Percentiles rank a stretch among this genome's conserved stretches.
Conservation (phyloP, 768 basidiomycete genomes). For the Naganishia vaughanmartiniae region DNA sequence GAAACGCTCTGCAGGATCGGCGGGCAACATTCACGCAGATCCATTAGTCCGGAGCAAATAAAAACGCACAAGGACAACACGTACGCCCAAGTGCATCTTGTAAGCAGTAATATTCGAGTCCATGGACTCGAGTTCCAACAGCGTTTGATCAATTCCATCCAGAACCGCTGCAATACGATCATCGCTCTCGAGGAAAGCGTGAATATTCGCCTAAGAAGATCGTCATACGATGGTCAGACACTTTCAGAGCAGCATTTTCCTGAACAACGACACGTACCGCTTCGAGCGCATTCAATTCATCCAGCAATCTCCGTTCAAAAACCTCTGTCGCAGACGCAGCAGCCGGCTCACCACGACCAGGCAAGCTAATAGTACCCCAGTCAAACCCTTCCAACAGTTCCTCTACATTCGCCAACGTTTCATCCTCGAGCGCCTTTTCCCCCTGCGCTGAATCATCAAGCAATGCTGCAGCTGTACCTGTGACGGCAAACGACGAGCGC, state of each 20-base stretch:
- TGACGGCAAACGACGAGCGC: conserved; percentile 32
- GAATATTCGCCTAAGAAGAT: conserved; percentile 76
- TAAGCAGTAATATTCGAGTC: conserved; percentile 86
- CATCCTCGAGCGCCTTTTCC: conserved; percentile 56
- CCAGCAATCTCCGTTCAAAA: conserved; percentile 81
- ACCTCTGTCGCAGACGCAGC: conserved; percentile 75
- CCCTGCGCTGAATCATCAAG: conserved; percentile 58
- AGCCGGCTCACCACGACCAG: not conserved
- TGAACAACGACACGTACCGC: conserved; percentile 61
- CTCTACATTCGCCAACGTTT: conserved; percentile 85
- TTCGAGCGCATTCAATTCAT: conserved; percentile 88
- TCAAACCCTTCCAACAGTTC: conserved; percentile 99
- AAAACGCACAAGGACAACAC: conserved; percentile 42
- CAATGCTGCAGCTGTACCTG: conserved; percentile 54
- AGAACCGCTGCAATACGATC: conserved; percentile 82
- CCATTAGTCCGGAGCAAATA: not conserved
- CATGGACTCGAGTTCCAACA: conserved; percentile 83
- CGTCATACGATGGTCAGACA: not conserved
- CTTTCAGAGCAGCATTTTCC: not conserved
- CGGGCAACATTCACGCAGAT: not conserved
- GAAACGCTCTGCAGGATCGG: conserved; percentile 67
- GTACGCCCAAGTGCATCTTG: conserved; percentile 91
- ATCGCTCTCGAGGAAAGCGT: conserved; percentile 94
- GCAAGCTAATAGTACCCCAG: conserved; percentile 63
- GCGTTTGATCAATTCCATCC: conserved; percentile 82